phyloP scores from a whole-genome alignment of 179 eudicot species.

The Spergularia azorica region DNA sequence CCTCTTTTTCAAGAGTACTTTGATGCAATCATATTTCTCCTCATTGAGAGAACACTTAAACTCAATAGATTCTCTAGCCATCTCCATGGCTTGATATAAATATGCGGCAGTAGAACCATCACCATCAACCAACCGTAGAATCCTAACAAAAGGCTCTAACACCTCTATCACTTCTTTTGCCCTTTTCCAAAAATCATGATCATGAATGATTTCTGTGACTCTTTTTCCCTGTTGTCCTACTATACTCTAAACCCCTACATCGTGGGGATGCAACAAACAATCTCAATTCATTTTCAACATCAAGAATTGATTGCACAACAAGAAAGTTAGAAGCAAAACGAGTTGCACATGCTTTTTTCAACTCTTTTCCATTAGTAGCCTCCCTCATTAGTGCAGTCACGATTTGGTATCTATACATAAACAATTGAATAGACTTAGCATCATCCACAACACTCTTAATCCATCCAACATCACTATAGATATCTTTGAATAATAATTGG shows the following conservation, averaged over 20 bases:
- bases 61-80: neutral
- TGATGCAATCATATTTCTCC: neutral
- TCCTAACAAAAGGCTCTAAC: neutral
- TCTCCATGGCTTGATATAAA: conserved; percentile 16
- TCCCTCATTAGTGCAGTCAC: no score
- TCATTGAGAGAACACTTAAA: neutral
- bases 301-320: neutral
- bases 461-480: no score
- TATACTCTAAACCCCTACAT: no score
- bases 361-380: neutral
- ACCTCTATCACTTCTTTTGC: no score
- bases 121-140: conserved; percentile 10
- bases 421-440: no score
- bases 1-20: neutral
- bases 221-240: neutral
- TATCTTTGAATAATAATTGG: neutral
- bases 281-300: neutral
- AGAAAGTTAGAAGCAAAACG: neutral
- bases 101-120: conserved; percentile 7
- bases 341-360: conserved; percentile 4
- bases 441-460: no score
- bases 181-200: neutral
- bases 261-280: neutral
- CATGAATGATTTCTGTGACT: neutral
- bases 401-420: no score